phyloP scores from a whole-genome alignment of 148 eudicot genomes.

The Limonium bicolor region DNA sequence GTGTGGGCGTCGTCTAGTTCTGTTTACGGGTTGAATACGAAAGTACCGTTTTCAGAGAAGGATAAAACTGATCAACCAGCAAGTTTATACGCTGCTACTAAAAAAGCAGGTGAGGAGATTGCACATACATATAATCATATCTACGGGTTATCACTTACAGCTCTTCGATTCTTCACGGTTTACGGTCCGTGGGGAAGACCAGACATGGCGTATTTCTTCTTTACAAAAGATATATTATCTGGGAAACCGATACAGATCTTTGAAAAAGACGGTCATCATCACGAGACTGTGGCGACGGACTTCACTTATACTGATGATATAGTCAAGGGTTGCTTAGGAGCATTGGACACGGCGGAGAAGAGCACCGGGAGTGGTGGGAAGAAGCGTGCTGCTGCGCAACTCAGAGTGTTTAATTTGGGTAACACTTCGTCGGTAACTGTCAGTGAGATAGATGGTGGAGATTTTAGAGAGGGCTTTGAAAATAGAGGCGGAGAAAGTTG shows the following conservation, averaged over 20 bases:
- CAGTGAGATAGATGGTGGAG: slow-evolving; percentile 2
- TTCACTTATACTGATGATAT: slow-evolving; percentile 14
- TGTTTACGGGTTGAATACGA: slow-evolving; percentile 11
- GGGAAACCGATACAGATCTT: slow-evolving; percentile 11
- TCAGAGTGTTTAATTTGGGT: slow-evolving; percentile 13
- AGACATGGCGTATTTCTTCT: slow-evolving; percentile 15
- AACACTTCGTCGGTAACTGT: slow-evolving; percentile 10
- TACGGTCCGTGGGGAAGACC: slow-evolving; percentile 16
- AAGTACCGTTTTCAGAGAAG: slow-evolving; percentile 9
- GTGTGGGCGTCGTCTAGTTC: slow-evolving; percentile 12
- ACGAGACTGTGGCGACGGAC: slow-evolving; percentile 10
- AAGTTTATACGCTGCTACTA: slow-evolving; percentile 12
- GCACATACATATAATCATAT: slow-evolving; percentile 12
- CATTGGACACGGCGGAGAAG: slow-evolving; percentile 15
- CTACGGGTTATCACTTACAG: slow-evolving; percentile 9
- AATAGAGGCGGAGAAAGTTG: slow-evolving; percentile 9
- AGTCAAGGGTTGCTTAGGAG: slow-evolving; percentile 12
- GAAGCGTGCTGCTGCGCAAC: slow-evolving; percentile 5
- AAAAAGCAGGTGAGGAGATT: slow-evolving; percentile 12
- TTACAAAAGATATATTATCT: slow-evolving; percentile 10
- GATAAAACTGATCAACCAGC: slow-evolving; percentile 14
- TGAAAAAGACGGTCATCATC: slow-evolving; percentile 5
- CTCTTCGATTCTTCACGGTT: slow-evolving; percentile 10
- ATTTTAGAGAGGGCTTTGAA: slow-evolving; percentile 12
- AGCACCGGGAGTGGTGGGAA: slow-evolving; percentile 10